Evolutionary conservation across 1,139 yeast species (phyloP).

Genomic region (Nematodospora anomalae): DNA sequence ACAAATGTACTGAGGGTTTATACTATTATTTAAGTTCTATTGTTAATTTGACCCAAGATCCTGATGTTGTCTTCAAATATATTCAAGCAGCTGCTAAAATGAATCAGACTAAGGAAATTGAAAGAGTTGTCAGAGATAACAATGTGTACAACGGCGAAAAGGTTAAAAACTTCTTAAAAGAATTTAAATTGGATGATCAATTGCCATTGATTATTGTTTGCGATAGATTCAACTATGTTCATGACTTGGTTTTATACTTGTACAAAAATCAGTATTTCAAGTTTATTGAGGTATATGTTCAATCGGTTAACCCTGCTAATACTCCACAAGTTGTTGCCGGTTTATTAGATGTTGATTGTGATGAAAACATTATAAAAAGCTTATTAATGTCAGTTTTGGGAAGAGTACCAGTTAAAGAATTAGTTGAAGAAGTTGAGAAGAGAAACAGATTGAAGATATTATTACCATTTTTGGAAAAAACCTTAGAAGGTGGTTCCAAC

Average conservation of each 20-base stretch:
- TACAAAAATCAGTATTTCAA: slow-evolving; percentile 95
- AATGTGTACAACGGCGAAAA: slow-evolving; percentile 94
- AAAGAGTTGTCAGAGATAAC: slow-evolving; percentile 92
- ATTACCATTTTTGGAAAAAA: slow-evolving; percentile 89
- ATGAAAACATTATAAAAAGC: slow-evolving; percentile 80
- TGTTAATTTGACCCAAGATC: slow-evolving; percentile 90
- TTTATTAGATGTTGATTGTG: slow-evolving; percentile 94
- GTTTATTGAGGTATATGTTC: slow-evolving; percentile 95
- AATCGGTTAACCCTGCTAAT: slow-evolving; percentile 91
- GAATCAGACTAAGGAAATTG: slow-evolving; percentile 91
- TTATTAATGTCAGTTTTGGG: slow-evolving; percentile 86
- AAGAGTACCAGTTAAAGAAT: slow-evolving; percentile 87
- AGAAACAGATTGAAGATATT: slow-evolving; percentile 90
- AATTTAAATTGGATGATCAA: slow-evolving; percentile 91
- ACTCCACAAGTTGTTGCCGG: slow-evolving; percentile 98
- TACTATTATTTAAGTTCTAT: slow-evolving; percentile 91
- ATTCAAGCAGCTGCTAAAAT: slow-evolving; percentile 90
- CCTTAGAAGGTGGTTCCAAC: slow-evolving; percentile 81
- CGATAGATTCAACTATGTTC: slow-evolving; percentile 88
- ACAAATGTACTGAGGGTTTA: slow-evolving; percentile 88
- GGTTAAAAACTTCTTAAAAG: slow-evolving; percentile 95
- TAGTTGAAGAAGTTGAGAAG: slow-evolving; percentile 93
- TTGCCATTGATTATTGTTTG: slow-evolving; percentile 95
- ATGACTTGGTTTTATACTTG: slow-evolving; percentile 87
- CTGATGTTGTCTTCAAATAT: slow-evolving; percentile 94